A percentile compares a stretch with the other conserved stretches of the same genome.
Conservation (phyloP, 2,329 filamentous ascomycete species). For the Colletotrichum simmondsii region DNA sequence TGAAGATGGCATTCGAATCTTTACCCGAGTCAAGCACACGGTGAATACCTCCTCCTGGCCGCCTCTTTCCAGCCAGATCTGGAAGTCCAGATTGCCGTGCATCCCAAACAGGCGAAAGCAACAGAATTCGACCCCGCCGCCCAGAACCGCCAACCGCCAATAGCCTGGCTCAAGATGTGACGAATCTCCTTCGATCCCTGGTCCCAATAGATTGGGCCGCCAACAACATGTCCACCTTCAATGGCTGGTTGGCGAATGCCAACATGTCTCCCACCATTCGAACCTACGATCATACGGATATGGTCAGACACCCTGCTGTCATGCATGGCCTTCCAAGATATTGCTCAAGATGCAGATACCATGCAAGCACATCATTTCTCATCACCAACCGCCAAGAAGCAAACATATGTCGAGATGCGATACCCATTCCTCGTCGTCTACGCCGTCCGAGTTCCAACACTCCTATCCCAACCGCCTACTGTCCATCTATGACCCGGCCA, state of each 20-base stretch:
- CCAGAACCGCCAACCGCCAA: constrained; percentile 25
- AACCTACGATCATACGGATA: constrained; percentile 13
- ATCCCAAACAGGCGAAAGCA: constrained; percentile 20
- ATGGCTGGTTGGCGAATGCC: background rate
- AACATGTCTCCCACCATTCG: background rate
- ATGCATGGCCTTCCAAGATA: background rate
- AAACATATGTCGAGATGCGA: background rate
- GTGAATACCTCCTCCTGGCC: background rate
- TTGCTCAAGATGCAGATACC: constrained; percentile 20
- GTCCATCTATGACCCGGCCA: background rate
- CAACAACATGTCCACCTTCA: background rate
- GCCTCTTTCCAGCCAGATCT: constrained; percentile 8
- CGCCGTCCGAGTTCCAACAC: background rate
- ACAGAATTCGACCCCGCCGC: constrained; percentile 13
- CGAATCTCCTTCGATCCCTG: constrained; percentile 12
- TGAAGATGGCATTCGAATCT: background rate
- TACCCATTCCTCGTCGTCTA: background rate
- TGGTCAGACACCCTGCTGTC: background rate
- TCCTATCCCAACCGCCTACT: background rate
- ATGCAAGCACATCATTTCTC: background rate
- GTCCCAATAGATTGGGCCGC: background rate
- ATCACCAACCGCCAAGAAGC: constrained; percentile 32
- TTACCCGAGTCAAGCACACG: background rate
- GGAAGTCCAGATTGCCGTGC: constrained; percentile 9
- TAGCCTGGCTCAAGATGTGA: constrained; percentile 18